phyloP scores from a whole-genome alignment of 345 rosid species.

The Laguncularia racemosa region DNA sequence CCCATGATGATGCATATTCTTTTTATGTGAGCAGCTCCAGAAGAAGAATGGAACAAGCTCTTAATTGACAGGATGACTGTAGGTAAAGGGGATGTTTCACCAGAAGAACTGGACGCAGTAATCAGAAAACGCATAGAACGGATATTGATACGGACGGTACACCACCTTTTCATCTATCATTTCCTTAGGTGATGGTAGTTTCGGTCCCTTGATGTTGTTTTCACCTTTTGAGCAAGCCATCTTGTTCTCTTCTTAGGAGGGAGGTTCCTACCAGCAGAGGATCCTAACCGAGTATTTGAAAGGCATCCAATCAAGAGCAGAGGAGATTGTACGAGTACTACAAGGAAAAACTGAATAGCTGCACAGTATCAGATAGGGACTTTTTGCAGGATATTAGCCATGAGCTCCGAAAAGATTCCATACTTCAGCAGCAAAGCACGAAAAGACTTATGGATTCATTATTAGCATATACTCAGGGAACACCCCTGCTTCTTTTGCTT shows the following conservation, averaged over 20 bases:
- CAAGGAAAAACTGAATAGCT: conserved; percentile 5
- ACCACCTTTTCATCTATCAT: conserved; percentile 6
- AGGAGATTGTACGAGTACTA: conserved; percentile 49
- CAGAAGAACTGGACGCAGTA: conserved; percentile 62
- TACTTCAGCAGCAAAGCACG: too few species aligned
- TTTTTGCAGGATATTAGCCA: too few species aligned
- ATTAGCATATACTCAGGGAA: too few species aligned
- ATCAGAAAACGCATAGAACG: conserved; percentile 73
- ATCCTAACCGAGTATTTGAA: conserved; percentile 62
- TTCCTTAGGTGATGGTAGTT: neutral
- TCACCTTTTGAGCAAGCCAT: neutral
- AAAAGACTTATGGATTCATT: too few species aligned
- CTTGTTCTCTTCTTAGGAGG: conserved; percentile 43
- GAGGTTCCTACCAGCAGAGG: conserved; percentile 92
- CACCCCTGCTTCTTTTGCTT: too few species aligned
- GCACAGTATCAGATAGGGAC: too few species aligned
- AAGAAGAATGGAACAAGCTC: conserved; percentile 77
- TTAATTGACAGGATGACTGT: conserved; percentile 59
- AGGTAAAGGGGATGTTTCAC: conserved; percentile 58
- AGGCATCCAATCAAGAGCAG: conserved; percentile 70
- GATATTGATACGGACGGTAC: conserved; percentile 76
- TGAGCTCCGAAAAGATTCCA: too few species aligned
- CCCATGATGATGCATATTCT: neutral
- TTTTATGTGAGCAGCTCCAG: conserved; percentile 56
- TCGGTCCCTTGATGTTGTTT: neutral